These are phyloP conservation scores for Apostasia shenzhenica DNA, from an alignment of 106 monocot genomes.

Conservation along the genomic window DNA sequence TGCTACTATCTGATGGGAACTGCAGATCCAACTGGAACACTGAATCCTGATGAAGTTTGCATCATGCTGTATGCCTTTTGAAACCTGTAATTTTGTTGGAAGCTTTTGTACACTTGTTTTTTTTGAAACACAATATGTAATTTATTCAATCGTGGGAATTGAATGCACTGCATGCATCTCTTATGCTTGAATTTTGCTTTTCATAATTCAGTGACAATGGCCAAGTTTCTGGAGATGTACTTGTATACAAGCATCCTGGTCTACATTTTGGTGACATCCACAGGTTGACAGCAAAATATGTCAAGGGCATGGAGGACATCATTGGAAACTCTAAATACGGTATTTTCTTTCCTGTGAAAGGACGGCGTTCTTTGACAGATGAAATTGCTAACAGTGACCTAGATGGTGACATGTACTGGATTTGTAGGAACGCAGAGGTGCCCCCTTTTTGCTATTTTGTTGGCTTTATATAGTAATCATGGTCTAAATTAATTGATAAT, in stretches of 20 bases:
- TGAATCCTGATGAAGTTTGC: slow-evolving; percentile 68
- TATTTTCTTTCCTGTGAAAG: slow-evolving; percentile 59
- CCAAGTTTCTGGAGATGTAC: slow-evolving; percentile 67
- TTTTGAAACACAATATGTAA: neutral
- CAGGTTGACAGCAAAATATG: slow-evolving; percentile 42
- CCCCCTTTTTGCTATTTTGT: neutral
- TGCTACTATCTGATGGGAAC: slow-evolving; percentile 84
- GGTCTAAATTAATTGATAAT: no score
- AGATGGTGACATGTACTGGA: slow-evolving; percentile 85
- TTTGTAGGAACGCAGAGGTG: slow-evolving; percentile 65
- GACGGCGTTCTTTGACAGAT: slow-evolving; percentile 61
- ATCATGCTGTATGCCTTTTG: slow-evolving; percentile 54
- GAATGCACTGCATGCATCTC: neutral
- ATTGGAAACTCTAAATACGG: slow-evolving; percentile 69
- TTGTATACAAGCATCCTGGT: slow-evolving; percentile 76
- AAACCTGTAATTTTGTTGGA: neutral
- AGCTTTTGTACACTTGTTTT: neutral
- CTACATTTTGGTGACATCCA: slow-evolving; percentile 81
- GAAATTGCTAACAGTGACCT: slow-evolving; percentile 82
- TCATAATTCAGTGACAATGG: slow-evolving; percentile 51
- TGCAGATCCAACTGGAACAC: slow-evolving; percentile 49
- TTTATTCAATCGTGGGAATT: neutral
- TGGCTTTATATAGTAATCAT: no score
- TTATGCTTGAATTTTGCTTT: neutral
- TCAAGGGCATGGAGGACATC: slow-evolving; percentile 37